Conservation (phyloP, 2,329 filamentous ascomycete species). For the Leptosphaerulina australis region DNA sequence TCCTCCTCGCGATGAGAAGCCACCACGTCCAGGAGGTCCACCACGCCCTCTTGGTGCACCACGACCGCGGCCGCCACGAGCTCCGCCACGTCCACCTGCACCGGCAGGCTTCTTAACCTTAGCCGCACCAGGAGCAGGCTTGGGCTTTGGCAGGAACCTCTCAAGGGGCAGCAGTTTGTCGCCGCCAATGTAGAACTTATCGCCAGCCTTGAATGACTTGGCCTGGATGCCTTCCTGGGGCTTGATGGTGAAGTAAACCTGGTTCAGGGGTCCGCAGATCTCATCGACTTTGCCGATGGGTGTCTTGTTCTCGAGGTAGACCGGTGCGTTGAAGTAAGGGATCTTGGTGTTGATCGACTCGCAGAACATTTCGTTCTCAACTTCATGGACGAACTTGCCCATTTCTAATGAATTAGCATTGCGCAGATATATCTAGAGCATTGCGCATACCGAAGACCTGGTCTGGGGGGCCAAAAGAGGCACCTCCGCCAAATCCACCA, state of each 20-base stretch:
- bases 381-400: conserved; percentile 91
- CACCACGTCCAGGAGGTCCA: conserved; percentile 48
- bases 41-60: conserved; percentile 59
- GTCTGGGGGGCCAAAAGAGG: conserved; percentile 54
- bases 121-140: conserved; percentile 69
- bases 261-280: conserved; percentile 94
- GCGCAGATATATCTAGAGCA: background rate
- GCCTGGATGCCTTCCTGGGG: conserved; percentile 95
- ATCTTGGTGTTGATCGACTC: conserved; percentile 93
- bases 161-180: conserved; percentile 96
- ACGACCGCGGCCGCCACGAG: conserved; percentile 48
- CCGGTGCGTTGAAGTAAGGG: conserved; percentile 98
- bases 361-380: conserved; percentile 98
- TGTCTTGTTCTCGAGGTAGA: conserved; percentile 99
- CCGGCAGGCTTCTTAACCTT: conserved; percentile 75
- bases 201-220: conserved; percentile 89
- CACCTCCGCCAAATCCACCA: conserved; percentile 43
- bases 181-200: conserved; percentile 94
- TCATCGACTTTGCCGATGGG: conserved; percentile 97
- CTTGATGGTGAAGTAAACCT: conserved; percentile 98
- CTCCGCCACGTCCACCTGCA: conserved; percentile 61
- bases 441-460: conserved; percentile 49
- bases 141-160: conserved; percentile 94
- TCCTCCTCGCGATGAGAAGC: conserved; percentile 48
- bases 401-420: conserved; percentile 68